Conservation (phyloP, 2,329 filamentous ascomycete species). For the Pseudogymnoascus sp. region DNA sequence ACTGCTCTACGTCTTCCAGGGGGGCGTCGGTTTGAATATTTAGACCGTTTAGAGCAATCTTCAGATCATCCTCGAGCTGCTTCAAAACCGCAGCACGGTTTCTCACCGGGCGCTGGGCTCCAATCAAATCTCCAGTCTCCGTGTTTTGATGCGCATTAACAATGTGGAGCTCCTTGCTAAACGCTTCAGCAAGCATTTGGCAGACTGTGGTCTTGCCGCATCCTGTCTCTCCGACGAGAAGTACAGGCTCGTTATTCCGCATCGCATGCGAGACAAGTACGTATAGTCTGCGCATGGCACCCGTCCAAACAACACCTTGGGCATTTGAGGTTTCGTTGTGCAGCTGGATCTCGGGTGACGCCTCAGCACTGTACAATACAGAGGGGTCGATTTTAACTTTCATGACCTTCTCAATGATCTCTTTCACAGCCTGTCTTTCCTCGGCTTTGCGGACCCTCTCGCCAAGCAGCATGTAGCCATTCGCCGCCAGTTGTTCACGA, state of each 20-base stretch:
- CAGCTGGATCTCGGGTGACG: constrained; percentile 48
- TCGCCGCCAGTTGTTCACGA: constrained; percentile 78
- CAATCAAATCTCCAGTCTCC: constrained; percentile 94
- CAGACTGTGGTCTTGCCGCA: constrained; percentile 97
- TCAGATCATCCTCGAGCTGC: constrained; percentile 56
- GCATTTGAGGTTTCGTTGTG: constrained; percentile 41
- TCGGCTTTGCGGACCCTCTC: constrained; percentile 90
- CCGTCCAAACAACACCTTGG: constrained; percentile 82
- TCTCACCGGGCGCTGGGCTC: constrained; percentile 83
- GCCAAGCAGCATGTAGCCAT: constrained; percentile 93
- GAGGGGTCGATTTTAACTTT: constrained; percentile 73
- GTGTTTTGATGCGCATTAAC: constrained; percentile 98
- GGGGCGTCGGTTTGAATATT: constrained; percentile 46
- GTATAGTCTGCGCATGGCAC: constrained; percentile 86
- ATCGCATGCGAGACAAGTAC: constrained; percentile 82
- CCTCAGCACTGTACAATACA: constrained; percentile 59
- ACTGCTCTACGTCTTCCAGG: constrained; percentile 50
- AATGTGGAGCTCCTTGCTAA: constrained; percentile 69
- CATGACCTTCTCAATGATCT: constrained; percentile 84
- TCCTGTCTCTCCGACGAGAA: constrained; percentile 92
- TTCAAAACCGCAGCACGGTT: constrained; percentile 71
- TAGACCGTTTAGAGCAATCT: constrained; percentile 33
- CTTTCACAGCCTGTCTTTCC: constrained; percentile 76
- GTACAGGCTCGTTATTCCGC: constrained; percentile 83
- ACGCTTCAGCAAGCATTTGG: constrained; percentile 79